Base-by-base conservation (phyloP, 108 stramenopile genomes). In the Skeletonema menzelii region DNA sequence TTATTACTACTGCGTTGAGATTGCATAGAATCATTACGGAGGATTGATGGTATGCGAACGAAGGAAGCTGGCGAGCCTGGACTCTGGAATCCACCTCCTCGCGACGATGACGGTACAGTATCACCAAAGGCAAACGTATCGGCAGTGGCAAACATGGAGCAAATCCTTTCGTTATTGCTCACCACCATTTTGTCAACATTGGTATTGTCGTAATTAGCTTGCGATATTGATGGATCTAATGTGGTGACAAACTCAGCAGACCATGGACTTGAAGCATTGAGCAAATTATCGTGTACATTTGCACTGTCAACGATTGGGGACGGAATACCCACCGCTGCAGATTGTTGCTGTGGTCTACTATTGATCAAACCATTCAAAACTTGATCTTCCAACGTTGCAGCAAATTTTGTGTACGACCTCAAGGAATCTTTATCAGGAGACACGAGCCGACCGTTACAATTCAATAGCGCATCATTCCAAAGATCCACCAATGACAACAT, bases 401-500 rank as follows among this genome's bases (percentile, higher is more conserved):
- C 84, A 80, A 88, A 93, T 6, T 44, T 58, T 8, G 88, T 87
- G 84, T 87, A 95, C 7, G 74, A 83, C 7, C 76, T 81, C 20
- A 92, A 68, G 3, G 83, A 82, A 17, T 83, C 79, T 0, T 77
- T 65, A 80, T 84, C 91, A 0, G 88, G 86, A 1, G 88, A 80
- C 0, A 91, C 56, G 0, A 92, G 56, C 8, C 89, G 77, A 10
- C 89, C 92, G 0, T 69, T 57, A 31, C 62, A 66, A 14, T 67
- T 27, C 42, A 90, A 60, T 20, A 90, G 80, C 35, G 61, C 74
- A 60, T 91, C 91, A 61, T 95, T 95, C 94, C 94, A 95, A 34
- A 90, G 32, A 73, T 95, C 94, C 0, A 85, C 69, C 63, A 95
- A 60, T 8, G 91, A 87, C 59, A 95, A 58, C 31, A 95, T 58